phyloP scores from a whole-genome alignment of 106 monocot species.

The Allium fistulosum region DNA sequence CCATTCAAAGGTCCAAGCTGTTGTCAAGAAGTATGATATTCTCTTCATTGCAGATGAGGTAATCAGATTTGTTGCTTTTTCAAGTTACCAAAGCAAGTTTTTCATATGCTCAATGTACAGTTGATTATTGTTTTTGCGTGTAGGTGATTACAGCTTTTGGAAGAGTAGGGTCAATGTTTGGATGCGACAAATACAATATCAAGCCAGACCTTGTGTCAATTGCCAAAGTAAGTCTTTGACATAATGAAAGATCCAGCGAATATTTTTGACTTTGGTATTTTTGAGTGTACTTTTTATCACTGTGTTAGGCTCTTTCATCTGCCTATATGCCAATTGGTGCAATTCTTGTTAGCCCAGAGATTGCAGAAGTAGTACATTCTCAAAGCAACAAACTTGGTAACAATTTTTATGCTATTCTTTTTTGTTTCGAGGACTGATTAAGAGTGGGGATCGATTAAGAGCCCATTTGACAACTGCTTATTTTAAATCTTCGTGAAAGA shows the following conservation, averaged over 20 bases:
- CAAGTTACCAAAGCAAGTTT: neutral
- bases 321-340: constrained; percentile 96
- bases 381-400: constrained; percentile 97
- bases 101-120: neutral
- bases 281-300: too few species aligned
- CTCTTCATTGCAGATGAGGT: constrained; percentile 99
- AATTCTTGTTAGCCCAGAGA: constrained; percentile 84
- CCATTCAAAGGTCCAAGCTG: constrained; percentile 67
- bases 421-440: too few species aligned
- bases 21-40: constrained; percentile 93
- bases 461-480: too few species aligned
- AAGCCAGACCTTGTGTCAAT: constrained; percentile 88
- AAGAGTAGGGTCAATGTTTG: constrained; percentile 94
- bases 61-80: neutral
- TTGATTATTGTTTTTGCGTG: constrained; percentile 5
- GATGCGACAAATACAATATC: constrained; percentile 84
- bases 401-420: neutral
- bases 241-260: too few species aligned
- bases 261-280: too few species aligned
- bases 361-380: constrained; percentile 82
- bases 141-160: constrained; percentile 98
- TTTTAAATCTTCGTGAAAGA: too few species aligned
- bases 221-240: constrained; percentile 52
- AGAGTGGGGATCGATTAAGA: too few species aligned
- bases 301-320: constrained; percentile 86